Conservation (phyloP, 1,139 yeast genomes). For the Magnusiomyces paraingens region DNA sequence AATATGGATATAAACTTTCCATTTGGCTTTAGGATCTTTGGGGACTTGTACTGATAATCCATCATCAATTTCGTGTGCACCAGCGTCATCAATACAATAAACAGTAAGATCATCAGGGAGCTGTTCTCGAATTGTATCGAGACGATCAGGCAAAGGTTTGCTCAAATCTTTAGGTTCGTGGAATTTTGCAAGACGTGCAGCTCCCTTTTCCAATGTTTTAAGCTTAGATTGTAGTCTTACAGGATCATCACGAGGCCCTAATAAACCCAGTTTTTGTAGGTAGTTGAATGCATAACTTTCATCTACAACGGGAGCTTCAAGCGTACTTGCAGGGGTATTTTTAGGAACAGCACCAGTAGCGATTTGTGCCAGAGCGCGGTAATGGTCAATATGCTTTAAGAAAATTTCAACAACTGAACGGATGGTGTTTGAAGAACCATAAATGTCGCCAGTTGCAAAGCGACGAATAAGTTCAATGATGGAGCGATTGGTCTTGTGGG, state of each 20-base stretch:
- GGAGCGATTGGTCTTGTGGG: conserved; percentile 8
- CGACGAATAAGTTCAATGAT: conserved; percentile 19
- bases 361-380: not conserved
- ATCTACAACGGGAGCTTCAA: no score
- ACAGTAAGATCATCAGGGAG: conserved; percentile 44
- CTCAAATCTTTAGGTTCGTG: conserved; percentile 9
- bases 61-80: conserved; percentile 90
- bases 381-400: conserved; percentile 16
- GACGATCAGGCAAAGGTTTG: conserved; percentile 15
- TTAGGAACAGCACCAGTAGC: conserved; percentile 3
- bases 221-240: conserved; percentile 13
- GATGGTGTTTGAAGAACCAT: conserved; percentile 20
- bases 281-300: conserved; percentile 18
- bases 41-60: conserved; percentile 56
- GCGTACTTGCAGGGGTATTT: conserved; percentile 3
- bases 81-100: conserved; percentile 76
- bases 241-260: conserved; percentile 18
- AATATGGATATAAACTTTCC: conserved; percentile 59
- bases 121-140: conserved; percentile 31
- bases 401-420: conserved; percentile 22
- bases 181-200: conserved; percentile 17
- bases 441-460: conserved; percentile 24
- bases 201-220: conserved; percentile 17
- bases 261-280: conserved; percentile 16
- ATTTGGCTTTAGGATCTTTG: conserved; percentile 26